A percentile compares a stretch with the other conserved stretches of the same genome.
Conservation (phyloP, 169 alveolate species). For the Plasmodium fragile region DNA sequence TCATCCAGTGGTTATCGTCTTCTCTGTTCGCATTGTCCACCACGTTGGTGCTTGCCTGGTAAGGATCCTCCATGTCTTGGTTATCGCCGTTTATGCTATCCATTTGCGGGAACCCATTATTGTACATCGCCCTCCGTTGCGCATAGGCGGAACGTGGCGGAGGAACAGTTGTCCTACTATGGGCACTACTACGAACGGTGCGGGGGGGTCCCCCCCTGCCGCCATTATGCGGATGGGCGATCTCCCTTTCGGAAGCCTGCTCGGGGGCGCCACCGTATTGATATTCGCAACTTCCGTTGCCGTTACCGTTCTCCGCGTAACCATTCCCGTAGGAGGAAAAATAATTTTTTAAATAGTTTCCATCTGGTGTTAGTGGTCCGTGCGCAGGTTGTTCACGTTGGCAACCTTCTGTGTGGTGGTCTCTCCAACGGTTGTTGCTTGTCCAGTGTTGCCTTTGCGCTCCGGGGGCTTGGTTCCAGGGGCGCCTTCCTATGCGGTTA, state of each 20-base stretch:
- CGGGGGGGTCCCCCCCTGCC: not conserved
- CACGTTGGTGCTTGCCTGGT: not conserved
- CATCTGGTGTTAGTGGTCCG: not conserved
- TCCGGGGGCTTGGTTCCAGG: not conserved
- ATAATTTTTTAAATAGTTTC: constrained; percentile 13
- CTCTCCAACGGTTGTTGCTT: not conserved
- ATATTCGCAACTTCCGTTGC: not conserved
- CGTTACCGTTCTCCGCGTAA: not conserved
- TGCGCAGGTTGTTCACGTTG: not conserved
- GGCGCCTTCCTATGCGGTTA: not conserved
- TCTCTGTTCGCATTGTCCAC: not conserved
- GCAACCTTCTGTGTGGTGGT: not conserved
- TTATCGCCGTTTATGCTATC: not conserved
- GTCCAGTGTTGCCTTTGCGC: not conserved
- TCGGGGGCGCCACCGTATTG: not conserved
- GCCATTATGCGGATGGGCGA: not conserved
- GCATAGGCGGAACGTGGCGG: not conserved
- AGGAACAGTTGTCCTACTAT: not conserved
- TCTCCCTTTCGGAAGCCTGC: not conserved
- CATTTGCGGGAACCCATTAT: not conserved
- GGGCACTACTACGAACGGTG: not conserved
- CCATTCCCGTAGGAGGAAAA: constrained; percentile 18
- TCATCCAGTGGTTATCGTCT: not conserved
- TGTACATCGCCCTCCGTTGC: not conserved
- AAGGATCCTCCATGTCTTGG: not conserved